These are phyloP conservation scores for Aspergillus sclerotialis DNA, from an alignment of 2,329 filamentous ascomycete species.

Conservation along the genomic window DNA sequence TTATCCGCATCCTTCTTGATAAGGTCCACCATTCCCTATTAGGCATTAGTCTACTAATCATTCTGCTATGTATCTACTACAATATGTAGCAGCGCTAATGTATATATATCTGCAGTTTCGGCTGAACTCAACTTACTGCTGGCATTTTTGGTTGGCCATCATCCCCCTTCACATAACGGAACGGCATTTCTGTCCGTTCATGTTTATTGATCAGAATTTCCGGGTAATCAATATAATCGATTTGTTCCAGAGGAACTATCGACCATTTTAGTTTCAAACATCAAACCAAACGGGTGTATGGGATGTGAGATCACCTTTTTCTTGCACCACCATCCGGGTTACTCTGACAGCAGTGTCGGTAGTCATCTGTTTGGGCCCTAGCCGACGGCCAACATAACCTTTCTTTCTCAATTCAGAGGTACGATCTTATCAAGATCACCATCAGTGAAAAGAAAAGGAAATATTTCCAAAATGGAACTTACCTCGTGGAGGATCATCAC, in stretches of 20 bases:
- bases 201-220: constrained; percentile 85
- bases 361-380: constrained; percentile 95
- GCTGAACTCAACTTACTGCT: constrained; percentile 66
- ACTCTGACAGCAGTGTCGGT: constrained; percentile 95
- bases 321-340: constrained; percentile 79
- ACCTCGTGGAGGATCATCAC: constrained; percentile 92
- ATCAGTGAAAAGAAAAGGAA: background rate
- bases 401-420: constrained; percentile 94
- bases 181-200: constrained; percentile 96
- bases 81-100: too few species aligned
- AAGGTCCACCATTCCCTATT: constrained; percentile 84
- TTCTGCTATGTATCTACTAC: constrained; percentile 12
- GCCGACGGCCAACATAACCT: constrained; percentile 76
- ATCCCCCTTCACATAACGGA: constrained; percentile 78
- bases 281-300: background rate
- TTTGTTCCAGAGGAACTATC: constrained; percentile 66
- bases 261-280: background rate
- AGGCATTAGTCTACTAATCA: constrained; percentile 9
- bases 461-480: constrained; percentile 23
- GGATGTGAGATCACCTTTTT: constrained; percentile 53
- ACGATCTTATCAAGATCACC: constrained; percentile 54
- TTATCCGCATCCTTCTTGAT: constrained; percentile 94
- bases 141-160: constrained; percentile 85
- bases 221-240: constrained; percentile 79
- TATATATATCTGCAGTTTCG: too few species aligned